Conservation (phyloP, 805 yeast genomes). For the Dipodascopsis uninucleata region DNA sequence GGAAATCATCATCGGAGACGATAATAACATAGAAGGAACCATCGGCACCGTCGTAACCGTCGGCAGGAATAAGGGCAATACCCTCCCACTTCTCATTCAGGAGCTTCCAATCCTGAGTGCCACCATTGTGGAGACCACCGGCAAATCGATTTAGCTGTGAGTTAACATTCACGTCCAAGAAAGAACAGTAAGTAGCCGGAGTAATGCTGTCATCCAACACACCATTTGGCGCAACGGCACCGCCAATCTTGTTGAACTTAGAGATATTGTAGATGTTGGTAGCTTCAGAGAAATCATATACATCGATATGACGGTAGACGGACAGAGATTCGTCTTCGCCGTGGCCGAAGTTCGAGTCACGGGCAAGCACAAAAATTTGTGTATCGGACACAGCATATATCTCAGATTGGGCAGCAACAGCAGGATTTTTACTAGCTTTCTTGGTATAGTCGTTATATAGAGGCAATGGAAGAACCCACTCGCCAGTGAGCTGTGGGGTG, state of each 20-base stretch:
- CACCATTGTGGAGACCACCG: conserved; percentile 25
- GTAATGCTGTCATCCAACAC: conserved; percentile 16
- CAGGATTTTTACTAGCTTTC: conserved; percentile 14
- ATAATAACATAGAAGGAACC: conserved; percentile 14
- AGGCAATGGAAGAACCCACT: conserved; percentile 23
- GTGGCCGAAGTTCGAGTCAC: conserved; percentile 22
- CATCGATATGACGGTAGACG: conserved; percentile 18
- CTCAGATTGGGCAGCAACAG: conserved; percentile 24
- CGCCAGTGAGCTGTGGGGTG: conserved; percentile 14
- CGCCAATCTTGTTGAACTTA: conserved; percentile 18
- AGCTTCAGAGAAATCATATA: conserved; percentile 18
- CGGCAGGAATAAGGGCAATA: conserved; percentile 18
- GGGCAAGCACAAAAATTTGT: conserved; percentile 19
- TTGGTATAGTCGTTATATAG: conserved; percentile 10
- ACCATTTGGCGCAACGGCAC: conserved; percentile 21
- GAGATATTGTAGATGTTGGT: conserved; percentile 14
- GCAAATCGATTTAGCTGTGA: conserved; percentile 19
- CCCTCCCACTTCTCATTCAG: conserved; percentile 28
- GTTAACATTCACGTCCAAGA: conserved; percentile 21
- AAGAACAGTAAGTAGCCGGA: conserved; percentile 19
- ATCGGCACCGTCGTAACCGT: conserved; percentile 23
- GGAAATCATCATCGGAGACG: conserved; percentile 23
- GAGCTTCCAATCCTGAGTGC: conserved; percentile 16
- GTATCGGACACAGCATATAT: conserved; percentile 20
- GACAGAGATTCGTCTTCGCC: conserved; percentile 20